Conservation (phyloP, 2,329 filamentous ascomycete species). For the Paecilomyces variotii region DNA sequence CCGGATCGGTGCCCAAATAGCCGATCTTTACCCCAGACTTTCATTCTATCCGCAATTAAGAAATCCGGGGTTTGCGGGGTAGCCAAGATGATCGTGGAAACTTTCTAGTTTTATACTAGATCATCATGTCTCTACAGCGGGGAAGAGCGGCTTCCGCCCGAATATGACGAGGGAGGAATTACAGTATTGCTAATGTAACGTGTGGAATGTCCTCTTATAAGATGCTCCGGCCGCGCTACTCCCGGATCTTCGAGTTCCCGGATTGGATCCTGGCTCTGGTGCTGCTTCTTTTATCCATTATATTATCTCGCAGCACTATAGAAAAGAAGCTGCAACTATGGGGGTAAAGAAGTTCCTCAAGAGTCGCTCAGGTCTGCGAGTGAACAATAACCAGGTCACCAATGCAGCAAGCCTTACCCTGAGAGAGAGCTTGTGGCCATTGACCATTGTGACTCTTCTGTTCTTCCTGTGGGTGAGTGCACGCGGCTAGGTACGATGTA, state of each 20-base stretch:
- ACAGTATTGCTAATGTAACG: not conserved
- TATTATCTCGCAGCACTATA: not conserved
- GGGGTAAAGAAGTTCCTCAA: conserved; percentile 20
- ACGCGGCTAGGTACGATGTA: not conserved
- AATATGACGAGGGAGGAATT: not conserved
- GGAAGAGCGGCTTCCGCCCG: not conserved
- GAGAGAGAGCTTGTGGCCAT: conserved; percentile 36
- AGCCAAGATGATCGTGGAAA: not conserved
- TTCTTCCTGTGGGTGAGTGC: conserved; percentile 45
- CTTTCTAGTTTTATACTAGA: not conserved
- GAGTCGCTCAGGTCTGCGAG: conserved; percentile 22
- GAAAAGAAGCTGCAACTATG: conserved; percentile 12
- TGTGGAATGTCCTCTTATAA: not conserved
- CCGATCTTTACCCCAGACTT: not conserved
- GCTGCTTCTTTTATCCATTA: not conserved
- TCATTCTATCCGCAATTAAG: not conserved
- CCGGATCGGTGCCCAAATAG: not conserved
- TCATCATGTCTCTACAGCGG: not conserved
- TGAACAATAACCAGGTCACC: conserved; percentile 29
- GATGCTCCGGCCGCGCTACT: not conserved
- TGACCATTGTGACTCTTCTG: conserved; percentile 40
- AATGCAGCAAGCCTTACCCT: conserved; percentile 36
- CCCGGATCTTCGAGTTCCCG: not conserved
- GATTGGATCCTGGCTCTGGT: not conserved
- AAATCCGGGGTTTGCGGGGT: not conserved